phyloP scores from a whole-genome alignment of 164 flowering plant species.

The Vitis riparia region DNA sequence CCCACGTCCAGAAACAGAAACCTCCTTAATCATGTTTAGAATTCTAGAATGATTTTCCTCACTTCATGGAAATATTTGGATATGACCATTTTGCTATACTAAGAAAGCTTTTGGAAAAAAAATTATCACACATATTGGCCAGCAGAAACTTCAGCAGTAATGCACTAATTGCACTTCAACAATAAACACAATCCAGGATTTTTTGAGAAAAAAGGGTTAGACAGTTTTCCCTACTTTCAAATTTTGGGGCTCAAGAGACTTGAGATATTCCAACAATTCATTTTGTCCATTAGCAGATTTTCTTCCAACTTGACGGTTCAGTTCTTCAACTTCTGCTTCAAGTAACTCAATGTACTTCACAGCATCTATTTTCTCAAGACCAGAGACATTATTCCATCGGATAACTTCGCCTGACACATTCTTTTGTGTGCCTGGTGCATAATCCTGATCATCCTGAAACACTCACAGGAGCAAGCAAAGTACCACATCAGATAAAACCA shows the following conservation, averaged over 20 bases:
- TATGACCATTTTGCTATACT: too few species aligned
- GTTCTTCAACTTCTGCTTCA: conserved; percentile 94
- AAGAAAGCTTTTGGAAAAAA: too few species aligned
- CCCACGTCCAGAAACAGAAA: too few species aligned
- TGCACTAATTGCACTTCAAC: too few species aligned
- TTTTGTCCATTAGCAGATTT: conserved; percentile 73
- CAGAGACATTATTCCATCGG: conserved; percentile 91
- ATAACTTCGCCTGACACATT: conserved; percentile 94
- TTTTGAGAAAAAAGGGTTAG: neutral
- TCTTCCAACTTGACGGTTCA: conserved; percentile 76
- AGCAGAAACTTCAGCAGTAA: too few species aligned
- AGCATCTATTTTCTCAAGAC: conserved; percentile 89
- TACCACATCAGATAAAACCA: neutral
- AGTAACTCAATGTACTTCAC: conserved; percentile 88
- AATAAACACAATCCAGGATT: too few species aligned
- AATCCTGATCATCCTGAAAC: conserved; percentile 74
- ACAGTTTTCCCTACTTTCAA: conserved; percentile 57
- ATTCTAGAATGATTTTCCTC: too few species aligned
- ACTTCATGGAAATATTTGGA: too few species aligned
- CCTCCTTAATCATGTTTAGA: too few species aligned
- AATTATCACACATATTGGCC: too few species aligned
- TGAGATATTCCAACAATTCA: conserved; percentile 86
- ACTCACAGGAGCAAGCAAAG: neutral
- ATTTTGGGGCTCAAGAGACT: conserved; percentile 95
- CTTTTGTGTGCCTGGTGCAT: conserved; percentile 97